Evolutionary conservation across 371 early-diverging fungal species (phyloP), one percentile per base, ranked within the genome.

Genomic region (Basidiobolus heterosporus): DNA sequence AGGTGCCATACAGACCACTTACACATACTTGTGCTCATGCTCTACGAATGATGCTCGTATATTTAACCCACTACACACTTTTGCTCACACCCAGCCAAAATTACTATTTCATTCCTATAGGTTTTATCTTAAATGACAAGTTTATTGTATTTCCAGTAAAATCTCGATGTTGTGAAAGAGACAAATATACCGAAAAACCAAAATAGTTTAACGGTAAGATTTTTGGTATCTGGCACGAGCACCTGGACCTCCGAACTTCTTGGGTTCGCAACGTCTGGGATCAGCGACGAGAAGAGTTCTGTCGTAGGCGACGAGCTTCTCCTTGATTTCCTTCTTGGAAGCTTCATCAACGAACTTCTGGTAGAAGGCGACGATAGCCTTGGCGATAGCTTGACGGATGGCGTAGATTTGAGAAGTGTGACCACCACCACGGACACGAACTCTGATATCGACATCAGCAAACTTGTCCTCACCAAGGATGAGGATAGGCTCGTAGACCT

Each of bases 181-280:
- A 41, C 41, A 18, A 30, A 30, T 9, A 30, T 9, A 30, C 30
- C 30, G 9, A 30, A 5, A 30, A 30, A 30, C 49, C 52, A 21
- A 55, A 43, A 57, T 46, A 51, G 41, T 65, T 82, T 86, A 85
- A 88, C 88, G 88, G 84, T 88, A 88, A 53, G 87, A 86, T 85
- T 95, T 94, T 72, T 94, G 95, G 89, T 75, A 93, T 47, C 97
- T 88, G 63, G 99, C 94, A 76, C 99, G 91, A 63, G 99, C 99
- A 82, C 98, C 99, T 49, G 85, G 84, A 80, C 99, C 99, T 67
- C 98, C 99, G 72, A 97, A 99, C 82, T 99, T 99, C 97, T 99
- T 99, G 78, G 99, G 94, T 72, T 99, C 99, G 78, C 90, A 89
- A 71, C 98, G 96, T 75, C 99, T 94, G 56, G 98, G 92, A 74